A percentile compares a stretch with the other conserved stretches of the same genome.
phyloP scores from a whole-genome alignment of 257 asterid genomes.

The Fraxinus anomala region DNA sequence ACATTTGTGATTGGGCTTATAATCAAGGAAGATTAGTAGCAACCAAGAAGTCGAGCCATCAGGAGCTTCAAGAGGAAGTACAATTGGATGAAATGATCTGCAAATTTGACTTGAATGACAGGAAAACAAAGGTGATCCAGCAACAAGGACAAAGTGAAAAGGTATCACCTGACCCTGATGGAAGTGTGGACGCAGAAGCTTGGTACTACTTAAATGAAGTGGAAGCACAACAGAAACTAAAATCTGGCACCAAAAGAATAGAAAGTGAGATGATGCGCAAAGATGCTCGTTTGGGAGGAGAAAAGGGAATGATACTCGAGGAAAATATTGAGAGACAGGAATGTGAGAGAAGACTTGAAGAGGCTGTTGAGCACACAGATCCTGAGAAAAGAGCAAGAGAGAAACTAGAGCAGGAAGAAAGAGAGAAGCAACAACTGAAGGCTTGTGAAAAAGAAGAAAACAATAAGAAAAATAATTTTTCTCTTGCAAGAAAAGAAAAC shows the following conservation, averaged over 20 bases:
- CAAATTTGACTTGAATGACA: conserved; percentile 21
- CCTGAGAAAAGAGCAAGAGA: conserved; percentile 31
- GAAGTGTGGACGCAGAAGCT: conserved; percentile 36
- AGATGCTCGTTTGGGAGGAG: conserved; percentile 35
- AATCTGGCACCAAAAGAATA: conserved; percentile 28
- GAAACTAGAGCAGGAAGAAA: conserved; percentile 37
- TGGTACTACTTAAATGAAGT: conserved; percentile 33
- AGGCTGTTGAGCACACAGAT: conserved; percentile 35
- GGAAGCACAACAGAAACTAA: conserved; percentile 28
- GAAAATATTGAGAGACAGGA: conserved; percentile 35
- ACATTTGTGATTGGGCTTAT: conserved; percentile 25
- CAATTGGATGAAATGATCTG: conserved; percentile 28
- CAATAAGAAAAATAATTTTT: conserved; percentile 18
- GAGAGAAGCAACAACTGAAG: conserved; percentile 35
- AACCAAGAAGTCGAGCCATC: conserved; percentile 26
- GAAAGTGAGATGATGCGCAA: conserved; percentile 29
- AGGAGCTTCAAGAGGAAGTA: conserved; percentile 36
- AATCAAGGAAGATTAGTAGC: conserved; percentile 31
- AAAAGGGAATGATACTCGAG: conserved; percentile 31
- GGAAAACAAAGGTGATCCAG: conserved; percentile 30
- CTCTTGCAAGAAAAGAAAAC: conserved; percentile 25
- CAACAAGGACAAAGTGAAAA: conserved; percentile 37
- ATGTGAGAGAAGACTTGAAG: conserved; percentile 35
- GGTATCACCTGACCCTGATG: conserved; percentile 29
- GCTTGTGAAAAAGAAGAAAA: conserved; percentile 30